Percentiles rank a stretch among this genome's conserved stretches.
These are phyloP conservation scores for Pleurozium schreberi DNA, from an alignment of 225 moss, liverwort and hornwort genomes.

Conservation along the genomic window DNA sequence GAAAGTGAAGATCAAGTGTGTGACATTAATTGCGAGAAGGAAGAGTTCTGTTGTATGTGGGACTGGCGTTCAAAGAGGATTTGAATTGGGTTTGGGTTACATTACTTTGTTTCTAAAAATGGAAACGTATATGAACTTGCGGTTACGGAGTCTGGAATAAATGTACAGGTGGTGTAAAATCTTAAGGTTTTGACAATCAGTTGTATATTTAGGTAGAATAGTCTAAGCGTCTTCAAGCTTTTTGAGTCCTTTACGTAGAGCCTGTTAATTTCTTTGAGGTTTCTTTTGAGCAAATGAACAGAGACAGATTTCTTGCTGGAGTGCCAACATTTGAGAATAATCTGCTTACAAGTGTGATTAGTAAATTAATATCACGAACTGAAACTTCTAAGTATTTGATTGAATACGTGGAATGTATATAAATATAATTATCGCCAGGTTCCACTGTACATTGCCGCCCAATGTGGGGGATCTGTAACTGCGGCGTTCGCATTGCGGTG, in stretches of 20 bases:
- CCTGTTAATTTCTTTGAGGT: neutral
- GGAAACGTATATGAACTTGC: neutral
- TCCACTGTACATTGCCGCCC: constrained; percentile 59
- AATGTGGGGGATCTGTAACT: constrained; percentile 29
- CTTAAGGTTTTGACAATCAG: neutral
- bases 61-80: neutral
- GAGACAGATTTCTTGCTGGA: neutral
- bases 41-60: neutral
- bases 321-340: neutral
- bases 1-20: neutral
- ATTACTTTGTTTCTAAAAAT: neutral
- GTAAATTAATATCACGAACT: too few species aligned
- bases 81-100: neutral
- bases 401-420: neutral
- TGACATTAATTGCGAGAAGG: too few species aligned
- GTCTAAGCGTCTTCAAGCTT: neutral
- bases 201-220: neutral
- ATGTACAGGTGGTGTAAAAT: neutral
- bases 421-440: too few species aligned
- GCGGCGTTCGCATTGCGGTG: constrained; percentile 44
- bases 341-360: neutral
- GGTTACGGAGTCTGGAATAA: neutral
- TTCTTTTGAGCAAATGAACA: neutral
- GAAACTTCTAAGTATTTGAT: neutral
- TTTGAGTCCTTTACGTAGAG: neutral